Conservation (phyloP, 1,284 basidiomycete genomes). For the Amylostereum chailletii region DNA sequence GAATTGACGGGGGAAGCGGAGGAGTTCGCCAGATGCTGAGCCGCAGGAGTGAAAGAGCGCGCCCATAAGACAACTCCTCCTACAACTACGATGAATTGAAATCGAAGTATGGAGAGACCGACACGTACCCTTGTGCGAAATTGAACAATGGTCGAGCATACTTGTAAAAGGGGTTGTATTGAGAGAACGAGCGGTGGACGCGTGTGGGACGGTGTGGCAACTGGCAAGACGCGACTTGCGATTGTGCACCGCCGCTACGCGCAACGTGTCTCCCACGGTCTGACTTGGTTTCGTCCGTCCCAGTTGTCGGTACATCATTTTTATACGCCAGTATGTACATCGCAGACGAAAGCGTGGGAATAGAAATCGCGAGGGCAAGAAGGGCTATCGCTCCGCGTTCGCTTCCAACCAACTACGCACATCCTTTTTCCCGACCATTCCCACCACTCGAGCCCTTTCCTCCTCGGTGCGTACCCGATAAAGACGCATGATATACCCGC, state of each 20-base stretch:
- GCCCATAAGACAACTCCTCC: constrained; percentile 92
- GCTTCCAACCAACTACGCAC: constrained; percentile 70
- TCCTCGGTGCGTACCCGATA: constrained; percentile 40
- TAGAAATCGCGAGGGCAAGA: no score
- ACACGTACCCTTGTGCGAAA: constrained; percentile 74
- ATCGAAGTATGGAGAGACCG: constrained; percentile 1
- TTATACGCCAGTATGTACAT: no score
- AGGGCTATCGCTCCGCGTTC: not conserved
- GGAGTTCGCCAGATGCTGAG: constrained; percentile 64
- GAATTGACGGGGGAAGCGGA: constrained; percentile 83
- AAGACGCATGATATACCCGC: constrained; percentile 72
- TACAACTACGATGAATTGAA: constrained; percentile 20
- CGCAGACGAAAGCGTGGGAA: no score
- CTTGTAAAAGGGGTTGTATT: not conserved
- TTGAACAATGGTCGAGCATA: constrained; percentile 87
- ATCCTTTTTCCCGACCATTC: constrained; percentile 60
- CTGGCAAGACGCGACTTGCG: not conserved
- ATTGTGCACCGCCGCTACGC: no score
- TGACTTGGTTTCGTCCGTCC: no score
- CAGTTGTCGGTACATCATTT: no score
- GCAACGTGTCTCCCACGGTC: no score
- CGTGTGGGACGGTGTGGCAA: not conserved
- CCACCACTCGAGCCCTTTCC: constrained; percentile 35
- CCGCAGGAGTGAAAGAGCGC: constrained; percentile 83
- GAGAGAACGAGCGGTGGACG: not conserved